Evolutionary conservation across 2,329 filamentous ascomycete species (phyloP).

Genomic region (Nemania serpens): DNA sequence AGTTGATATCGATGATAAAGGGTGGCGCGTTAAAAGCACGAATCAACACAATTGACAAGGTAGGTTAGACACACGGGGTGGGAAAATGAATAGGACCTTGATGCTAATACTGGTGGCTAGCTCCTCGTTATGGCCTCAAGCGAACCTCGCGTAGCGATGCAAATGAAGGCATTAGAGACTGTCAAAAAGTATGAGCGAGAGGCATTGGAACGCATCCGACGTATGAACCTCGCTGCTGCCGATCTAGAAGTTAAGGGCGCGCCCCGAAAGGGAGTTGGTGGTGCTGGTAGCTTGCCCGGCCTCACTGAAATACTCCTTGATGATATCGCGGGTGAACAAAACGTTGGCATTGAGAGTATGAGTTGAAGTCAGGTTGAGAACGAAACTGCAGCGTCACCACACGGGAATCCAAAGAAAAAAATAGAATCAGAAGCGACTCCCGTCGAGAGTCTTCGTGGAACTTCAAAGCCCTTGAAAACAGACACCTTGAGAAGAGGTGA

Average conservation of each 20-base stretch:
- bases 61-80: conserved; percentile 41
- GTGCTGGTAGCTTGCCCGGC: conserved; percentile 26
- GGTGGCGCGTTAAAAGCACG: conserved; percentile 73
- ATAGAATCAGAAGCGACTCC: too few species aligned
- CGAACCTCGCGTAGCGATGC: conserved; percentile 70
- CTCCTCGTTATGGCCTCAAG: conserved; percentile 73
- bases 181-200: conserved; percentile 75
- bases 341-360: conserved; percentile 17
- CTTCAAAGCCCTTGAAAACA: background rate
- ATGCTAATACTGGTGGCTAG: conserved; percentile 43
- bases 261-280: conserved; percentile 25
- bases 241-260: conserved; percentile 69
- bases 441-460: background rate
- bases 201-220: conserved; percentile 74
- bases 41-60: conserved; percentile 81
- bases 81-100: background rate
- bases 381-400: background rate
- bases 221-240: conserved; percentile 75
- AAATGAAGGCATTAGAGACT: conserved; percentile 69
- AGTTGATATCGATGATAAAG: conserved; percentile 80
- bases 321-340: conserved; percentile 18
- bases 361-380: conserved; percentile 13
- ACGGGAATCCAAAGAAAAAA: background rate
- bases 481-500: background rate
- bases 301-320: conserved; percentile 35